Conservation (phyloP, 176 grass and related monocot genomes). For the Pontederia paniculata region DNA sequence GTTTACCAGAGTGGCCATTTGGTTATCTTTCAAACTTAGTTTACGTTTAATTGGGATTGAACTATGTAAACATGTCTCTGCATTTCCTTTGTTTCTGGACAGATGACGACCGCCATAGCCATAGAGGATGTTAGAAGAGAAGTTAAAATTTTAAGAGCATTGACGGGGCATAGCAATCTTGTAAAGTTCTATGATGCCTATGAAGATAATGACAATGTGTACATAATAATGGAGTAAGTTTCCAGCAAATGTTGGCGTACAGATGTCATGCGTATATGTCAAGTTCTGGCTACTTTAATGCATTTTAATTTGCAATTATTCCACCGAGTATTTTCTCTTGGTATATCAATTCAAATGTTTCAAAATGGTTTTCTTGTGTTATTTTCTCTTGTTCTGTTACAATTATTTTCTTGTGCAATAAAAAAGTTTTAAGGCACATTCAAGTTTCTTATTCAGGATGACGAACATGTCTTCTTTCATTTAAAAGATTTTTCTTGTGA, state of each 20-base stretch:
- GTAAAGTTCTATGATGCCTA: constrained; percentile 82
- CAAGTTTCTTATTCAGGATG: no score
- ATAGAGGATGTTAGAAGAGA: constrained; percentile 80
- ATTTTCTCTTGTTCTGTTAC: no score
- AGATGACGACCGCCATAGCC: constrained; percentile 87
- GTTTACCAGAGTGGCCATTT: no score
- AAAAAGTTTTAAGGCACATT: no score
- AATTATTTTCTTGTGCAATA: no score
- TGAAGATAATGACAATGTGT: constrained; percentile 66
- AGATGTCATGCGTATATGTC: constrained; percentile 3
- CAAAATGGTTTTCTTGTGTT: no score
- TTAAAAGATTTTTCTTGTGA: not conserved
- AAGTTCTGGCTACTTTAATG: not conserved
- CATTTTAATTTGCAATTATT: no score
- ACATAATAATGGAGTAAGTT: constrained; percentile 87
- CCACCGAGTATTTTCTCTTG: not conserved
- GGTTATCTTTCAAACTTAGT: no score
- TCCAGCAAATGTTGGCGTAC: not conserved
- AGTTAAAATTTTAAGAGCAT: constrained; percentile 75
- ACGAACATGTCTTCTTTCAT: no score
- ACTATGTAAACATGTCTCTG: no score
- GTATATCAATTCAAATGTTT: not conserved
- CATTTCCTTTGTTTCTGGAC: constrained; percentile 7
- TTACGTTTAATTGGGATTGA: no score
- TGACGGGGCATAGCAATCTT: constrained; percentile 60